These are phyloP conservation scores for Schoenoplectus tabernaemontani DNA, from an alignment of 202 grass and related monocot genomes.

Conservation along the genomic window DNA sequence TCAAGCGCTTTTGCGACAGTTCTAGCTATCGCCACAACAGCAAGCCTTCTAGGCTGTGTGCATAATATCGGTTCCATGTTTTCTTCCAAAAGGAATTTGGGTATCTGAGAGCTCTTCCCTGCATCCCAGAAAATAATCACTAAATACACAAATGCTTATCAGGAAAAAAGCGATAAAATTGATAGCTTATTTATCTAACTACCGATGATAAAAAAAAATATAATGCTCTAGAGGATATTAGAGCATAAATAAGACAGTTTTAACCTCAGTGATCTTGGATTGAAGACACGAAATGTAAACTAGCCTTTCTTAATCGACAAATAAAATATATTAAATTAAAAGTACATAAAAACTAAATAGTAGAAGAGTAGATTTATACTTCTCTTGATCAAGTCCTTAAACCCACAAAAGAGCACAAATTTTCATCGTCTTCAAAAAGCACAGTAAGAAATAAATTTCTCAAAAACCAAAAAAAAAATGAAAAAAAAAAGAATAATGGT, in stretches of 20 bases:
- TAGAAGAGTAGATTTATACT: not conserved
- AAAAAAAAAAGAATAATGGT: not conserved
- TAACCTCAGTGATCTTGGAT: not conserved
- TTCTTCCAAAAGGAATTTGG: slow-evolving; percentile 71
- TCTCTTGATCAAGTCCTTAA: not conserved
- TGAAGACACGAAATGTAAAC: not conserved
- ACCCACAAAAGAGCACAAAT: not conserved
- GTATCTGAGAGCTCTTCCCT: slow-evolving; percentile 88
- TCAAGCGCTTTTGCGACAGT: slow-evolving; percentile 62
- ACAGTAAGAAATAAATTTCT: not conserved
- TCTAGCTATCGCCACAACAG: slow-evolving; percentile 81
- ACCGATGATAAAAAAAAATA: not conserved
- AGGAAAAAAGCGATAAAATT: not conserved
- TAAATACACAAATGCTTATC: not conserved
- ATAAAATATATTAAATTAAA: not conserved
- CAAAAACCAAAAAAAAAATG: not conserved
- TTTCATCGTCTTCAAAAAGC: not conserved
- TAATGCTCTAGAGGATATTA: not conserved
- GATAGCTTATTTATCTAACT: not conserved
- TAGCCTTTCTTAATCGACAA: not conserved
- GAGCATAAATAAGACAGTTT: not conserved
- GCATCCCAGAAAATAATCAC: slow-evolving; percentile 7
- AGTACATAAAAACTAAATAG: not conserved
- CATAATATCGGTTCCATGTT: slow-evolving; percentile 78
- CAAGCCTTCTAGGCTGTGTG: slow-evolving; percentile 93